A percentile compares a stretch with the other conserved stretches of the same genome.
phyloP scores from a whole-genome alignment of 495 filamentous ascomycete species.

The Penicillium alfredii region DNA sequence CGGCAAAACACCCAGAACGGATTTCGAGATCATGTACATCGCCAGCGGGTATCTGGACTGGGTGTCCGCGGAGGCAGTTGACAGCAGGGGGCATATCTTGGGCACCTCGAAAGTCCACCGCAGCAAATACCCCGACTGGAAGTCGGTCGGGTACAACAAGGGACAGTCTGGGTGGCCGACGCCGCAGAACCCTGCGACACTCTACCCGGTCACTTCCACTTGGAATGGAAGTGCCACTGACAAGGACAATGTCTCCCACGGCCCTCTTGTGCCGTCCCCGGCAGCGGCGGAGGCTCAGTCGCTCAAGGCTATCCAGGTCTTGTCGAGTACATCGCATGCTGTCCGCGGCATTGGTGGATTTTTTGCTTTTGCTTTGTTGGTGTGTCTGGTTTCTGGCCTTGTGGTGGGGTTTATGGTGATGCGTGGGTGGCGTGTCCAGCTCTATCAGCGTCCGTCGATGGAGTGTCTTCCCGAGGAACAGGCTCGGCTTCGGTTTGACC shows the following conservation, averaged over 20 bases:
- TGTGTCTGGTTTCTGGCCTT: slow-evolving; percentile 16
- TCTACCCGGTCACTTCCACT: no score
- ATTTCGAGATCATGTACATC: slow-evolving; percentile 32
- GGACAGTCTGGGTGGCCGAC: slow-evolving; percentile 5
- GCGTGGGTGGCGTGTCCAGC: slow-evolving; percentile 25
- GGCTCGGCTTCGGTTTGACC: slow-evolving; percentile 8
- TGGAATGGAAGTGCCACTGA: background rate
- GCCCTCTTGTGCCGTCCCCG: background rate
- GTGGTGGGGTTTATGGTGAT: slow-evolving; percentile 19
- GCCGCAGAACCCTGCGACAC: slow-evolving; percentile 14
- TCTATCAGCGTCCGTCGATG: slow-evolving; percentile 18
- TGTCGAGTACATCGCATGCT: slow-evolving; percentile 13
- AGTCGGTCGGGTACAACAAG: slow-evolving; percentile 12
- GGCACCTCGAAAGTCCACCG: slow-evolving; percentile 19
- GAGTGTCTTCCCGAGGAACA: slow-evolving; percentile 12
- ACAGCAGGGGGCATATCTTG: slow-evolving; percentile 15
- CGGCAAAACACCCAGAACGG: slow-evolving; percentile 18
- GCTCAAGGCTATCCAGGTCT: slow-evolving; percentile 15
- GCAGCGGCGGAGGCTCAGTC: slow-evolving; percentile 14
- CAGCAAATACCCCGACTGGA: slow-evolving; percentile 16
- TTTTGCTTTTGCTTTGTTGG: slow-evolving; percentile 19
- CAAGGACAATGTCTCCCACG: slow-evolving; percentile 1
- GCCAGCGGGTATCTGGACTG: slow-evolving; percentile 31
- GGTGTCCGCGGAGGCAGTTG: slow-evolving; percentile 44
- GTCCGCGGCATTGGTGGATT: slow-evolving; percentile 19